Evolutionary conservation across 805 yeast species (phyloP).

Genomic region (Candida saitoana): DNA sequence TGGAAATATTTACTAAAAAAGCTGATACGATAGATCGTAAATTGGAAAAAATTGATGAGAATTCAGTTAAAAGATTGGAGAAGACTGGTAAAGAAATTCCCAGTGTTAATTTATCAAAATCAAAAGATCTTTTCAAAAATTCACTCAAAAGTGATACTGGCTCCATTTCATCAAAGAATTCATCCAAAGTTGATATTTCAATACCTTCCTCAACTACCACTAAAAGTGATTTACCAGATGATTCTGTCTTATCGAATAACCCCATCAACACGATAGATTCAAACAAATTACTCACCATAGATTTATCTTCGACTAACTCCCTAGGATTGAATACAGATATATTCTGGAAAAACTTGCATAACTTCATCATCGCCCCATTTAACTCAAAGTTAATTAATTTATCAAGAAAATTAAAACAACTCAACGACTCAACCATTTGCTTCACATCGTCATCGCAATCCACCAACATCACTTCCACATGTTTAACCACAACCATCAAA

Average conservation of each 20-base stretch:
- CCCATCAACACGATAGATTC: constrained; percentile 8
- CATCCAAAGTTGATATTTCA: not conserved
- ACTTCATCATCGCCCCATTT: constrained; percentile 23
- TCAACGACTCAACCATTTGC: constrained; percentile 1
- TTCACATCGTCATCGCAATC: not conserved
- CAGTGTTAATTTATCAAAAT: not conserved
- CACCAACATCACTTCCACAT: constrained; percentile 32
- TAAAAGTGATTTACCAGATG: not conserved
- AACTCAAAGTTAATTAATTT: constrained; percentile 14
- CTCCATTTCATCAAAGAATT: not conserved
- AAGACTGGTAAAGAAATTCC: not conserved
- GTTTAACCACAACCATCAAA: constrained; percentile 23
- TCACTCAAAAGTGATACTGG: not conserved
- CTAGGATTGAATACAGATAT: constrained; percentile 2
- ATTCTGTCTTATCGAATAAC: not conserved
- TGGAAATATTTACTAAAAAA: not conserved
- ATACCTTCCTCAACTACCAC: no score
- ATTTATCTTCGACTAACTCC: not conserved
- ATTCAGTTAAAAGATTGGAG: not conserved
- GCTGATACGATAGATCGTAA: not conserved
- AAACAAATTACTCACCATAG: constrained; percentile 9
- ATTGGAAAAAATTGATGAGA: not conserved
- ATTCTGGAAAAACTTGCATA: constrained; percentile 24
- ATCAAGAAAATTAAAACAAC: constrained; percentile 5
- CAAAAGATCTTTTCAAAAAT: not conserved